Evolutionary conservation across 2,329 filamentous ascomycete species (phyloP).

Genomic region (Daldinia eschscholtzii): DNA sequence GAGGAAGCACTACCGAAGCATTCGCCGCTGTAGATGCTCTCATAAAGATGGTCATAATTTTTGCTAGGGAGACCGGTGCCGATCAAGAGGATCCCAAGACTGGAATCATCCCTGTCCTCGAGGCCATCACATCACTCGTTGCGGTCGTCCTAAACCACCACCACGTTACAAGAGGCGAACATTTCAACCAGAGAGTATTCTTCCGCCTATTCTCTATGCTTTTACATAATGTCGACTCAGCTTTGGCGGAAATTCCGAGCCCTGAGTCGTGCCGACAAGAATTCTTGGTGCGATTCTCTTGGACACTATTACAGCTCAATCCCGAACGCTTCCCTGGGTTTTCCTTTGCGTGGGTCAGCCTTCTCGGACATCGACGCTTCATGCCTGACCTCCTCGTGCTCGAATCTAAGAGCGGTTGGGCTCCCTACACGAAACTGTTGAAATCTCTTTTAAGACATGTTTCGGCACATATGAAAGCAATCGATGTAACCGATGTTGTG

Average conservation of each 20-base stretch:
- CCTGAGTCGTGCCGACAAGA: constrained; percentile 73
- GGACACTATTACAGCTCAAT: constrained; percentile 78
- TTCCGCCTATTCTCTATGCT: constrained; percentile 89
- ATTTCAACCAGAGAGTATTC: constrained; percentile 89
- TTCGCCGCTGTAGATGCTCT: constrained; percentile 81
- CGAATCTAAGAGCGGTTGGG: constrained; percentile 79
- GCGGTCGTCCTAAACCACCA: constrained; percentile 88
- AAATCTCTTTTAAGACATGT: constrained; percentile 79
- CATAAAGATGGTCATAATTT: constrained; percentile 80
- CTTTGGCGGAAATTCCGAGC: constrained; percentile 70
- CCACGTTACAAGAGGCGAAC: constrained; percentile 81
- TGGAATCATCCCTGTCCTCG: constrained; percentile 77
- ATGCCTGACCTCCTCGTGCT: constrained; percentile 81
- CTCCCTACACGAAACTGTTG: constrained; percentile 78
- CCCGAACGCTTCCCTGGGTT: constrained; percentile 86
- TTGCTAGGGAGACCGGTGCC: constrained; percentile 79
- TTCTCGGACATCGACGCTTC: constrained; percentile 88
- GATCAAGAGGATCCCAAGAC: constrained; percentile 68
- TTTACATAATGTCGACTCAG: constrained; percentile 77
- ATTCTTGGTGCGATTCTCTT: constrained; percentile 78
- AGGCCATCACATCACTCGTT: constrained; percentile 81
- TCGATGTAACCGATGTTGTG: constrained; percentile 75
- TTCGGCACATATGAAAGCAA: constrained; percentile 81
- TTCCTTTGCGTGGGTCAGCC: constrained; percentile 83
- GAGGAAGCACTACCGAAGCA: constrained; percentile 68